Conservation (phyloP, 2,329 filamentous ascomycete genomes). For the Trichocomaceae sp. region DNA sequence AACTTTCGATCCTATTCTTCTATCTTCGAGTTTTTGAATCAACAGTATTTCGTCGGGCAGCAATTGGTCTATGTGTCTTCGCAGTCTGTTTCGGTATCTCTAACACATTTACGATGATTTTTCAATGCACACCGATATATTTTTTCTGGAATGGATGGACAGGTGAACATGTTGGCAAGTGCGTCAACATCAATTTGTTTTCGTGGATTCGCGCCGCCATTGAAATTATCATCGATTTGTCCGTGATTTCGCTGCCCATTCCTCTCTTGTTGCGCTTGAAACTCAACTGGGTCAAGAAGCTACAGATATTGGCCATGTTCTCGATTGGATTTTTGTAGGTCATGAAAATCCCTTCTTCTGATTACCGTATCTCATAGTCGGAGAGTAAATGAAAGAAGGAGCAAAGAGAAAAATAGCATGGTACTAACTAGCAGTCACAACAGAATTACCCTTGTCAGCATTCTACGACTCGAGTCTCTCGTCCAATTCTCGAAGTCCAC, state of each 20-base stretch:
- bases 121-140: slow-evolving; percentile 30
- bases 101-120: slow-evolving; percentile 20
- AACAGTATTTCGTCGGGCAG: slow-evolving; percentile 31
- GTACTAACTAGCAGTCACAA: neutral
- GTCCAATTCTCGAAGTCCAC: slow-evolving; percentile 34
- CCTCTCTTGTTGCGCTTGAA: slow-evolving; percentile 40
- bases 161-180: slow-evolving; percentile 41
- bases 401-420: neutral
- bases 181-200: slow-evolving; percentile 45
- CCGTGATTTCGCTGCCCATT: slow-evolving; percentile 48
- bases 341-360: neutral
- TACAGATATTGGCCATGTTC: slow-evolving; percentile 48
- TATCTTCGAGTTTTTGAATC: slow-evolving; percentile 51
- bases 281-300: slow-evolving; percentile 45
- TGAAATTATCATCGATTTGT: slow-evolving; percentile 48
- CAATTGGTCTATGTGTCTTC: slow-evolving; percentile 42
- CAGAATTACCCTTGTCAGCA: slow-evolving; percentile 39
- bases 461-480: slow-evolving; percentile 36
- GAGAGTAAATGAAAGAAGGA: neutral
- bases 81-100: slow-evolving; percentile 47
- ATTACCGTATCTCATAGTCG: neutral
- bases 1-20: slow-evolving; percentile 50
- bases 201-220: slow-evolving; percentile 49
- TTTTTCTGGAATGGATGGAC: slow-evolving; percentile 52
- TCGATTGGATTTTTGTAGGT: slow-evolving; percentile 41